Evolutionary conservation across 2,329 filamentous ascomycete species (phyloP), one percentile per base, ranked within the genome.

Genomic region (Domatiomyces catenatus): DNA sequence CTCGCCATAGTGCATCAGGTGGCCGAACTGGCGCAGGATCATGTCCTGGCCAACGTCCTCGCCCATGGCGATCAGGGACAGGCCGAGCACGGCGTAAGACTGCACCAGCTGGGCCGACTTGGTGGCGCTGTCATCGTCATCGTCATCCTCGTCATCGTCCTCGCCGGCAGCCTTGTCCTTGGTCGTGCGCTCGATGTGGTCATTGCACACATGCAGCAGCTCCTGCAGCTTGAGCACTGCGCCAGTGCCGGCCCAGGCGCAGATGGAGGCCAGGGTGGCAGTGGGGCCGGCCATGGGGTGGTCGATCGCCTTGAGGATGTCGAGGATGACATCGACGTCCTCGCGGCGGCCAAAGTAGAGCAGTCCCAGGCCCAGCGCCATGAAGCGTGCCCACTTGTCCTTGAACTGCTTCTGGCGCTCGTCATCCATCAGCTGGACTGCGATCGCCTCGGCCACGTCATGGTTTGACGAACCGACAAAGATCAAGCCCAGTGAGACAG

Each of bases 1-100:
- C 67, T 95, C 90, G 56, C 93, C 92, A 63, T 98, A 98, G 71
- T 98, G 92, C 92, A 98, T 98, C 54, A 98, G 75, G 67, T 98
- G 92, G 47, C 89, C 92, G 61, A 98, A 96, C 64, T 95, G 92
- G 52, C 92, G 84, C 42, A 98, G 76, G 8, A 96, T 89, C 92
- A 98, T 98, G 65, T 98, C 92, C 66, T 98, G 92, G 4, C 93
- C 93, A 51, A 98, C 83, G 53, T 98, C 93, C 66, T 98, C 92
- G 54, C 92, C 92, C 92, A 98, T 98, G 15, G 90, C 84, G 52
- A 98, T 92, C 50, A 98, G 73, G 10, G 87, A 90, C 52, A 98
- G 81, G 60, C 92, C 93, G 52, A 98, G 77, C 2, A 98, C 90
- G 50, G 92, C 92, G 64, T 98, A 98, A 3, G 89, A 85, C 67